Percentiles rank a stretch among this genome's conserved stretches.
Conservation (phyloP, 2,329 filamentous ascomycete genomes). For the Emmonsia crescens region DNA sequence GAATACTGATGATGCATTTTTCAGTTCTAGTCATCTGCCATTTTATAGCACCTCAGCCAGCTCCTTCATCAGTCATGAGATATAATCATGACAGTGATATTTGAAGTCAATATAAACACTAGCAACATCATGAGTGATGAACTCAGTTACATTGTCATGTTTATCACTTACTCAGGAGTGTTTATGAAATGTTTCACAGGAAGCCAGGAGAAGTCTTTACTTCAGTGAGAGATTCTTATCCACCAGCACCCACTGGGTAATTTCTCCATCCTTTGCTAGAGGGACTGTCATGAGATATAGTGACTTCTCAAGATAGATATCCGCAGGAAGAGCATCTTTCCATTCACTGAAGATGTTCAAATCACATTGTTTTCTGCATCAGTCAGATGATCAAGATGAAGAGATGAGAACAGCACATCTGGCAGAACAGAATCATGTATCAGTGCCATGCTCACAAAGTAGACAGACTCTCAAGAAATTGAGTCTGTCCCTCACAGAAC, state of each 20-base stretch:
- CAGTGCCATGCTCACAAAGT: neutral
- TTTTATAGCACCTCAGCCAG: slow-evolving; percentile 9
- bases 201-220: slow-evolving; percentile 47
- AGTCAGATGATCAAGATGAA: slow-evolving; percentile 46
- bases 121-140: slow-evolving; percentile 17
- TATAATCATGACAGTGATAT: slow-evolving; percentile 15
- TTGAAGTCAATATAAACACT: slow-evolving; percentile 16
- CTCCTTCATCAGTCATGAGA: slow-evolving; percentile 15
- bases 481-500: neutral
- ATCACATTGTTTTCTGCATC: slow-evolving; percentile 42
- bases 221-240: slow-evolving; percentile 30
- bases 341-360: slow-evolving; percentile 51
- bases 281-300: slow-evolving; percentile 46
- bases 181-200: slow-evolving; percentile 55
- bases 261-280: slow-evolving; percentile 47
- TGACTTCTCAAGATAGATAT: slow-evolving; percentile 52
- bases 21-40: slow-evolving; percentile 11
- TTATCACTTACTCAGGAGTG: slow-evolving; percentile 39
- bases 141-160: slow-evolving; percentile 22
- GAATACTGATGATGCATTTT: slow-evolving; percentile 13
- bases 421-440: slow-evolving; percentile 4
- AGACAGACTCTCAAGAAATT: neutral
- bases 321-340: slow-evolving; percentile 45
- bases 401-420: slow-evolving; percentile 9
- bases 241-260: slow-evolving; percentile 56